phyloP scores from a whole-genome alignment of 2,329 filamentous ascomycete genomes.

The Alternaria ethzedia region DNA sequence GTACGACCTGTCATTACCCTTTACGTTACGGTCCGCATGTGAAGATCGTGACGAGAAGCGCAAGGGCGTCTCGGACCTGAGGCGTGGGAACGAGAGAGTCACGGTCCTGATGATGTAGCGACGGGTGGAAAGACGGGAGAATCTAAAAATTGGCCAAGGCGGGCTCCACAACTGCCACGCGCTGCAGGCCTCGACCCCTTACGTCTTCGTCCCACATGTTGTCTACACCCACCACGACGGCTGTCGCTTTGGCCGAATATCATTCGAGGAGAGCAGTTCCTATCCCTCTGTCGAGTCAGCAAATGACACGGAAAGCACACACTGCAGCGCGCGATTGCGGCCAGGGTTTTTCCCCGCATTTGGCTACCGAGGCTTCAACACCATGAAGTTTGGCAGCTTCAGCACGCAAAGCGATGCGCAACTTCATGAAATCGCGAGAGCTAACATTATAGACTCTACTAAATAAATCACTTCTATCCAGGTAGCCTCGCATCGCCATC shows the following conservation, averaged over 20 bases:
- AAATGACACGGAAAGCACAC: not conserved
- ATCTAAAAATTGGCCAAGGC: not conserved
- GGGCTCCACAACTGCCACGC: not conserved
- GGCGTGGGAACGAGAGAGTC: not conserved
- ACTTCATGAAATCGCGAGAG: not conserved
- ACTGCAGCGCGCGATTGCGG: not conserved
- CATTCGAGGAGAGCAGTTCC: not conserved
- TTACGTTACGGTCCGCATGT: not conserved
- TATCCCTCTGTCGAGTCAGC: not conserved
- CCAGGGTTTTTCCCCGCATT: conserved; percentile 22
- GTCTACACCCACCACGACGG: not conserved
- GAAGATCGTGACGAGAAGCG: not conserved
- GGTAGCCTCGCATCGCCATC: not conserved
- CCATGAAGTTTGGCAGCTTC: not conserved
- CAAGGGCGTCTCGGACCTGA: not conserved
- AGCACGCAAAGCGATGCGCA: not conserved
- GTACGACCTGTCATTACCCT: not conserved
- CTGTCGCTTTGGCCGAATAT: not conserved
- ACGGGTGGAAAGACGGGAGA: not conserved
- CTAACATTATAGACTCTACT: not conserved
- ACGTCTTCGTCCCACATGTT: not conserved
- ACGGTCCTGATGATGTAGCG: not conserved
- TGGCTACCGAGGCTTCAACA: conserved; percentile 25
- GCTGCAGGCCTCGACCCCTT: not conserved
- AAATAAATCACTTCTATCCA: accelerated